Evolutionary conservation across 306 rosid species (phyloP), one percentile per base, ranked within the genome.

Genomic region (Psophocarpus tetragonolobus): DNA sequence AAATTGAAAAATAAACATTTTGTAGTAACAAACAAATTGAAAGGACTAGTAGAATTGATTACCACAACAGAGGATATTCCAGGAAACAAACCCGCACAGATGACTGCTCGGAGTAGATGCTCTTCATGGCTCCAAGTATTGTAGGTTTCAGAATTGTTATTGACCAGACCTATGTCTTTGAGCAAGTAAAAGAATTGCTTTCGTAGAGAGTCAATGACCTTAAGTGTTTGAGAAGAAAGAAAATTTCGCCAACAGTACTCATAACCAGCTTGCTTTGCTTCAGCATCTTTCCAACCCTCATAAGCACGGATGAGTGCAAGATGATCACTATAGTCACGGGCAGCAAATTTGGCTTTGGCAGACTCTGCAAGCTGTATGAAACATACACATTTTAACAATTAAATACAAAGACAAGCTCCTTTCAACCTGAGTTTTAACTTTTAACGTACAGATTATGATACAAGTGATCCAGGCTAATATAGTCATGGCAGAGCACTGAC

Each of bases 231-330:
- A 27, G 84, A 81, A 60, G 98, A 96, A 76, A 91, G 96, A 76
- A 96, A 92, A 71, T 92, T 92, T 65, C 87, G 90, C 99, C 99
- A 92, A 85, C 99, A 95, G 85, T 89, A 95, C 73, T 95, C 99
- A 51, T 92, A 83, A 48, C 96, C 97, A 73, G 82, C 90, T 77
- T 72, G 86, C 71, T 84, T 84, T 83, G 85, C 80, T 88, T 95
- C 99, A 63, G 99, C 99, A 36, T 85, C 87, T 84, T 83, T 91
- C 97, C 97, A 96, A 72, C 91, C 99, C 81, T 88, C 96, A 78
- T 81, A 92, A 67, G 99, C 99, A 75, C 94, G 88, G 74, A 91
- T 81, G 75, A 96, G 92, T 5, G 94, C 96, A 85, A 96, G 87
- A 86, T 96, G 99, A 73, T 96, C 99, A 76, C 98, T 96, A 53